Conservation (phyloP, 2,329 filamentous ascomycete species). For the Amesomyces nigricolor region DNA sequence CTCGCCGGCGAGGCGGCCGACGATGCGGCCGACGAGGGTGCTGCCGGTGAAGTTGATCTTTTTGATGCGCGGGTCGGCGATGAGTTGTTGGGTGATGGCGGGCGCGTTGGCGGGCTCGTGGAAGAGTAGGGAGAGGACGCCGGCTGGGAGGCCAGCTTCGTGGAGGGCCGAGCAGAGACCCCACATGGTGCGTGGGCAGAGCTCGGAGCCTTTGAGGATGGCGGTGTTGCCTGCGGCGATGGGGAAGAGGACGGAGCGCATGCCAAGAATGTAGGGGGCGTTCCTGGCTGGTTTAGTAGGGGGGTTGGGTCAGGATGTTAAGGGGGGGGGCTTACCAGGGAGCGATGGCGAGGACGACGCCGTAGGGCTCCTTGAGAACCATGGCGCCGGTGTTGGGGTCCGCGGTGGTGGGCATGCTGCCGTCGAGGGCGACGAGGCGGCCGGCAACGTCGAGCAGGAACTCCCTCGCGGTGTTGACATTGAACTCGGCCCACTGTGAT, state of each 20-base stretch:
- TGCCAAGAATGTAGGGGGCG: constrained; percentile 50
- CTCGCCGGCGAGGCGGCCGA: constrained; percentile 64
- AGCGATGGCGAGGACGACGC: constrained; percentile 72
- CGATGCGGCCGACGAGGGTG: constrained; percentile 66
- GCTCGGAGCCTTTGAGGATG: constrained; percentile 66
- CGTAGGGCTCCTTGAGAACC: constrained; percentile 69
- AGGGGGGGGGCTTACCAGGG: constrained; percentile 57
- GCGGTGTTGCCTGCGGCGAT: constrained; percentile 74
- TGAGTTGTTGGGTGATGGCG: constrained; percentile 59
- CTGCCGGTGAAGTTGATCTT: constrained; percentile 87
- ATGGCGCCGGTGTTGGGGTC: constrained; percentile 53
- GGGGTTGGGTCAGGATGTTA: too few relatives aligned
- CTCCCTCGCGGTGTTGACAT: constrained; percentile 33
- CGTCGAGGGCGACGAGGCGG: constrained; percentile 33
- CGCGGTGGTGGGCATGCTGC: constrained; percentile 31
- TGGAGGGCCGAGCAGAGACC: constrained; percentile 58
- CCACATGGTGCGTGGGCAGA: constrained; percentile 59
- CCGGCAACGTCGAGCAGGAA: constrained; percentile 41
- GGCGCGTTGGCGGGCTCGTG: constrained; percentile 60
- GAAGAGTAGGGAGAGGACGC: constrained; percentile 68
- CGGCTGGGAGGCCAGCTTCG: constrained; percentile 70
- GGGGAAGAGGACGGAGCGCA: constrained; percentile 53
- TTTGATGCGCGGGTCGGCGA: constrained; percentile 60
- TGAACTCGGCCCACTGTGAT: constrained; percentile 39
- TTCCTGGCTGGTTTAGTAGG: constrained; percentile 40